phyloP scores from a whole-genome alignment of 2,329 filamentous ascomycete genomes.

The Ceratocystis cubensis region DNA sequence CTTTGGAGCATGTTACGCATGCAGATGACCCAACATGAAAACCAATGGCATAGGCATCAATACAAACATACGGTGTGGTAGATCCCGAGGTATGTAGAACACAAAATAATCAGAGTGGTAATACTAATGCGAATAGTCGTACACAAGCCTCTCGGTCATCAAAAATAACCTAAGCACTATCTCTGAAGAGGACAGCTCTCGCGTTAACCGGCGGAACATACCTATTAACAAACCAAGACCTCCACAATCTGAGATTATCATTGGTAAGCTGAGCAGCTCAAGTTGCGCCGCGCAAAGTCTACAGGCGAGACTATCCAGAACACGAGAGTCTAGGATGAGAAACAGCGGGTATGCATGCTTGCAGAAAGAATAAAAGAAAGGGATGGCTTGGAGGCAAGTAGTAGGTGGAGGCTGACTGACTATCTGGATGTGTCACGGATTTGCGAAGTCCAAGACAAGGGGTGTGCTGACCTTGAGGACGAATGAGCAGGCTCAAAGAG shows the following conservation, averaged over 20 bases:
- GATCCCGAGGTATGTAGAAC: not conserved
- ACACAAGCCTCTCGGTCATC: not conserved
- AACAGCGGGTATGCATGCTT: not conserved
- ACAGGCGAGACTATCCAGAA: not conserved
- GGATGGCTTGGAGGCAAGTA: not conserved
- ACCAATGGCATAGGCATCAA: not conserved
- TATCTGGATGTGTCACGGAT: conserved; percentile 2
- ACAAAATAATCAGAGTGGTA: not conserved
- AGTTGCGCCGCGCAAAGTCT: not conserved
- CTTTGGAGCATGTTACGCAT: not conserved
- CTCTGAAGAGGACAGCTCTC: not conserved
- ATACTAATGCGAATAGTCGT: not conserved
- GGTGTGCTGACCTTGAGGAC: not conserved
- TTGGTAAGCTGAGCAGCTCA: not conserved
- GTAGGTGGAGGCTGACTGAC: not conserved
- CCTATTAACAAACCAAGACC: not conserved
- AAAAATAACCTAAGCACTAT: not conserved
- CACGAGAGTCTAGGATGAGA: not conserved
- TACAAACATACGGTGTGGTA: conserved; percentile 2
- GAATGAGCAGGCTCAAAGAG: not conserved
- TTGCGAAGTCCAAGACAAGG: conserved; percentile 7
- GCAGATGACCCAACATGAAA: not conserved
- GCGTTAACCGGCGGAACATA: not conserved
- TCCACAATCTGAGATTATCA: not conserved
- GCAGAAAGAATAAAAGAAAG: conserved; percentile 5